Conservation (phyloP, 345 rosid species). For the Eutrema yunnanense region DNA sequence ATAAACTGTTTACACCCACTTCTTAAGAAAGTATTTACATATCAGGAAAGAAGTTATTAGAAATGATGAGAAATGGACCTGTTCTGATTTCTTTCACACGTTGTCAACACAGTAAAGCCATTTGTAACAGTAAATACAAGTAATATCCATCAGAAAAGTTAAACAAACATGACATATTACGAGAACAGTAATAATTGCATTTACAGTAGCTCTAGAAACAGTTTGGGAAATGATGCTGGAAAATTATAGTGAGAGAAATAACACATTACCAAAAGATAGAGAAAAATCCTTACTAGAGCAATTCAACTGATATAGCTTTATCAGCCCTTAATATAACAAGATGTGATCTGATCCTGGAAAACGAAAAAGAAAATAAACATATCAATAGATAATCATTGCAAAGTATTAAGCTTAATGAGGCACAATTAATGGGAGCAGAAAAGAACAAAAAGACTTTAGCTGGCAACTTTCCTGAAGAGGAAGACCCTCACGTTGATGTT, state of each 20-base stretch:
- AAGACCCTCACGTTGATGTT: constrained; percentile 27
- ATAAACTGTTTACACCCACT: constrained; percentile 25
- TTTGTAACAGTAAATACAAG: background rate
- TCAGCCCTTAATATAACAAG: background rate
- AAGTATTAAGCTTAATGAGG: constrained; percentile 7
- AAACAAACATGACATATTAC: background rate
- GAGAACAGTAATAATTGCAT: background rate
- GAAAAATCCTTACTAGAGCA: constrained; percentile 4
- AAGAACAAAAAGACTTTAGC: constrained; percentile 24
- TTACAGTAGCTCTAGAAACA: background rate
- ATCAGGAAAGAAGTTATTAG: constrained; percentile 25
- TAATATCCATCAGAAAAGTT: background rate
- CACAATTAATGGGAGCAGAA: constrained; percentile 12
- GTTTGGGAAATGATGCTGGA: background rate
- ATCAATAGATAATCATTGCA: constrained; percentile 1
- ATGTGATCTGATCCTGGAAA: constrained; percentile 14
- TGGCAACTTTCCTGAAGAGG: constrained; percentile 31
- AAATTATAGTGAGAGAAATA: background rate
- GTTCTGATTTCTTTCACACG: constrained; percentile 22
- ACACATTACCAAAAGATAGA: background rate
- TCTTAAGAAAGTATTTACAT: constrained; percentile 17
- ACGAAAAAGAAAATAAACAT: background rate
- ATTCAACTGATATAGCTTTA: background rate
- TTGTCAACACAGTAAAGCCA: constrained; percentile 15
- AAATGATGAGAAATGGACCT: constrained; percentile 11